phyloP scores from a whole-genome alignment of 306 rosid genomes.

The Cucurbita ficifolia region DNA sequence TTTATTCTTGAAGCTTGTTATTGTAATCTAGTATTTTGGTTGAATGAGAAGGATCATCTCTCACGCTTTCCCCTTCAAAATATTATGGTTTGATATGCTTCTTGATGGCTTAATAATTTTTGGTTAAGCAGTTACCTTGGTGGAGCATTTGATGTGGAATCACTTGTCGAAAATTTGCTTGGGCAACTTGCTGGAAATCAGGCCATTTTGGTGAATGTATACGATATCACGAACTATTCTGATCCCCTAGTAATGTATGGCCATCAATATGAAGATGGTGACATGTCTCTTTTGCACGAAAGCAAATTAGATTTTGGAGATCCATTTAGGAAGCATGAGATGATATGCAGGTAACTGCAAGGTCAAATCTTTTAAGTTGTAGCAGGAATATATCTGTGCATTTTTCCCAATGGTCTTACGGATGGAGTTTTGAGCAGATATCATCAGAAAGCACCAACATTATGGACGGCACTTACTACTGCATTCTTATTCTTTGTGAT shows the following conservation, averaged over 20 bases:
- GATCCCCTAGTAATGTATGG: conserved; percentile 80
- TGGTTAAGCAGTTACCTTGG: conserved; percentile 62
- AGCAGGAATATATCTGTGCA: background rate
- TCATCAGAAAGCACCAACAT: conserved; percentile 70
- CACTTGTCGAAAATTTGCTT: conserved; percentile 93
- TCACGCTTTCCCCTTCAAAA: background rate
- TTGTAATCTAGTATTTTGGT: background rate
- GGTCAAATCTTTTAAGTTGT: background rate
- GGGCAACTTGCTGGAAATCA: conserved; percentile 95
- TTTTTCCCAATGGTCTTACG: background rate
- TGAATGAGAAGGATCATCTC: background rate
- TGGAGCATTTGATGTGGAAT: conserved; percentile 93
- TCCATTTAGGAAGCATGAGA: conserved; percentile 73
- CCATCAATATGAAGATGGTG: conserved; percentile 60
- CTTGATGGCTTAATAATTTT: background rate
- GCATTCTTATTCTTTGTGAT: conserved; percentile 63
- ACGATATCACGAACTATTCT: conserved; percentile 67
- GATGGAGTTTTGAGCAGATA: conserved; percentile 44
- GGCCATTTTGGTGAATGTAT: conserved; percentile 77
- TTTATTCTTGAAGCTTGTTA: background rate
- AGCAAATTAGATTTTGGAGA: conserved; percentile 98
- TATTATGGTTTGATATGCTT: background rate
- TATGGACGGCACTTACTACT: conserved; percentile 59
- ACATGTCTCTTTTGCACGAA: conserved; percentile 49
- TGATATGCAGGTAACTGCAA: conserved; percentile 71